Percentiles rank a stretch among this genome's conserved stretches.
phyloP scores from a whole-genome alignment of 768 basidiomycete genomes.

The Boletus pseudo-olivaceus region DNA sequence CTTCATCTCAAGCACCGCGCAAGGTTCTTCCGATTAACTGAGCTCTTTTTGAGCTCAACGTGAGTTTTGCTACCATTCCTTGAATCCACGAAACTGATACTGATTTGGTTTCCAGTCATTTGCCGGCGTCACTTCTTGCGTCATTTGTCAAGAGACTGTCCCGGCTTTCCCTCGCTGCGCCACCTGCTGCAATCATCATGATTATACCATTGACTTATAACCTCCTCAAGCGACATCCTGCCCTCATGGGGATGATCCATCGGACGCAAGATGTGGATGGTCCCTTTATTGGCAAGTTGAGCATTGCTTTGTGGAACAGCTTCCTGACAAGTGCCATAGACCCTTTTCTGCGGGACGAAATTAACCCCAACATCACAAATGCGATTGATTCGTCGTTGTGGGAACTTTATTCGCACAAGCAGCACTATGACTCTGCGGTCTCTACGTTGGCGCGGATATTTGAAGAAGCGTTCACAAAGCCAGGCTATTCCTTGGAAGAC shows the following conservation, averaged over 20 bases:
- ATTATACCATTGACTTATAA: conserved; percentile 94
- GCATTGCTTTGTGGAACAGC: neutral
- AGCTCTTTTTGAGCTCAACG: conserved; percentile 91
- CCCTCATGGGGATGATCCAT: conserved; percentile 92
- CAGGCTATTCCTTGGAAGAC: conserved; percentile 86
- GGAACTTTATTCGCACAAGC: conserved; percentile 79
- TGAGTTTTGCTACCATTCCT: conserved; percentile 39
- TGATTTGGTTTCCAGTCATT: conserved; percentile 52
- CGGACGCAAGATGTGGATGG: conserved; percentile 41
- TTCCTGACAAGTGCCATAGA: conserved; percentile 39
- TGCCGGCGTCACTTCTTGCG: conserved; percentile 88
- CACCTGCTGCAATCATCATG: conserved; percentile 88
- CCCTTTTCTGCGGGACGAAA: conserved; percentile 64
- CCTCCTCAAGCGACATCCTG: conserved; percentile 85
- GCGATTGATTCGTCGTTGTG: conserved; percentile 89
- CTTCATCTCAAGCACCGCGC: conserved; percentile 92
- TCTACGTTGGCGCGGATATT: conserved; percentile 86
- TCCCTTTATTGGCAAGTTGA: conserved; percentile 33
- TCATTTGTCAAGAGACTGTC: conserved; percentile 93
- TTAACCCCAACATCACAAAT: conserved; percentile 70
- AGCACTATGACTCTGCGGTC: conserved; percentile 85
- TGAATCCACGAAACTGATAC: neutral
- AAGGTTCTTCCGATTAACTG: conserved; percentile 90
- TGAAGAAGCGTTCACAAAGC: conserved; percentile 91
- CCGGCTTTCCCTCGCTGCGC: conserved; percentile 76